phyloP scores from a whole-genome alignment of 75 land plant species.

The Sequoia sempervirens region DNA sequence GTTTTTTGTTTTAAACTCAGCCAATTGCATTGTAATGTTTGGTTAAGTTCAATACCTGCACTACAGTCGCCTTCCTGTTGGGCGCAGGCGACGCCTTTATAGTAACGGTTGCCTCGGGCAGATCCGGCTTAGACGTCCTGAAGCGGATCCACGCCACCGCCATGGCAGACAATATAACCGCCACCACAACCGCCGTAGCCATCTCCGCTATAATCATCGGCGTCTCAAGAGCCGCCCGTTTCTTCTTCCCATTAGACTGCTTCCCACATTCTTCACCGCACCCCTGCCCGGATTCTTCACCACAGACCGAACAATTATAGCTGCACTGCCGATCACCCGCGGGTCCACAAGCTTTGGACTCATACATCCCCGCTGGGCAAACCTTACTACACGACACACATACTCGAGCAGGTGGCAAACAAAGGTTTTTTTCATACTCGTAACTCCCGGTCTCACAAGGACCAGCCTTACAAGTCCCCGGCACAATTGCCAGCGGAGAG shows the following conservation, averaged over 20 bases:
- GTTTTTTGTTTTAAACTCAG: too few species aligned
- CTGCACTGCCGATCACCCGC: slow-evolving; percentile 42
- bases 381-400: slow-evolving; percentile 56
- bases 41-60: slow-evolving; percentile 14
- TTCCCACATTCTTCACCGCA: slow-evolving; percentile 41
- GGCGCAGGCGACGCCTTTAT: slow-evolving; percentile 7
- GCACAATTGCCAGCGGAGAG: slow-evolving; percentile 56
- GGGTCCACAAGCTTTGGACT: slow-evolving; percentile 24
- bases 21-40: too few species aligned
- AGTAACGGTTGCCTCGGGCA: background rate
- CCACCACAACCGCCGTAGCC: slow-evolving; percentile 55
- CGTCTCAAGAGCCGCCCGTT: slow-evolving; percentile 33
- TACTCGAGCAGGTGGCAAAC: slow-evolving; percentile 33
- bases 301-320: slow-evolving; percentile 56
- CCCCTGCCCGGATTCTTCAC: background rate
- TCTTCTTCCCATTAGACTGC: background rate
- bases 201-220: slow-evolving; percentile 71
- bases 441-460: slow-evolving; percentile 49
- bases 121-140: slow-evolving; percentile 38
- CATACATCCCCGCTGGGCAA: slow-evolving; percentile 43
- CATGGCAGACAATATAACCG: slow-evolving; percentile 30
- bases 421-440: slow-evolving; percentile 21
- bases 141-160: slow-evolving; percentile 55
- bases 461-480: slow-evolving; percentile 37
- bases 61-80: slow-evolving; percentile 32